Evolutionary conservation across 805 yeast genomes (phyloP), one percentile per base, ranked within the genome.

Genomic region (Zygosaccharomyces lentus): DNA sequence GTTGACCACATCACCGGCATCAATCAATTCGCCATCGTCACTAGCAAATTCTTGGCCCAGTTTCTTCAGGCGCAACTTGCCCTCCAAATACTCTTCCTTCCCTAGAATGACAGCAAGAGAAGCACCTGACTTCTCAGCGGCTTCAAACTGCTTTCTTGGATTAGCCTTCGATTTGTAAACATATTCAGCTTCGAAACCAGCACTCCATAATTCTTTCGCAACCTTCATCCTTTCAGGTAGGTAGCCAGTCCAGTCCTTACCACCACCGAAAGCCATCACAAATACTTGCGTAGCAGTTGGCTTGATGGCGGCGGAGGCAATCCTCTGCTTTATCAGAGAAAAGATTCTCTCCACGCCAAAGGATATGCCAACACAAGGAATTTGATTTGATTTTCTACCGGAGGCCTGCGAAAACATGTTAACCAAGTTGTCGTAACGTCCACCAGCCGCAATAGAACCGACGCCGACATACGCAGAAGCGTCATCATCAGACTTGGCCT

Each of bases 211-310:
- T 57, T 73, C 66, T 60, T 87, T 83, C 44, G 96, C 81, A 38
- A 93, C 77, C 25, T 76, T 58, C 96, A 93, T 89, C 72, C 99
- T 84, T 71, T 93, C 97, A 47, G 81, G 78, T 60, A 93, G 72
- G 71, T 87, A 88, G 6, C 98, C 99, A 49, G 75, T 81, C 97
- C 97, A 90, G 51, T 84, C 95, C 58, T 86, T 86, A 59, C 98
- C 99, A 60, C 97, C 98, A 55, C 99, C 99, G 62, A 93, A 90
- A 1, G 99, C 98, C 96, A 93, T 90, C 41, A 93, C 84, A 62
- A 75, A 93, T 10, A 87, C 98, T 66, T 93, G 95, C 15, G 99
- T 95, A 31, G 91, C 81, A 24, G 90, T 77, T 29, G 97, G 81
- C 57, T 93, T 80, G 46, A 90, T 74, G 48, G 56, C 76, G 55